Conservation (phyloP, 2,329 filamentous ascomycete species). For the Arthrobotrys musiformis region DNA sequence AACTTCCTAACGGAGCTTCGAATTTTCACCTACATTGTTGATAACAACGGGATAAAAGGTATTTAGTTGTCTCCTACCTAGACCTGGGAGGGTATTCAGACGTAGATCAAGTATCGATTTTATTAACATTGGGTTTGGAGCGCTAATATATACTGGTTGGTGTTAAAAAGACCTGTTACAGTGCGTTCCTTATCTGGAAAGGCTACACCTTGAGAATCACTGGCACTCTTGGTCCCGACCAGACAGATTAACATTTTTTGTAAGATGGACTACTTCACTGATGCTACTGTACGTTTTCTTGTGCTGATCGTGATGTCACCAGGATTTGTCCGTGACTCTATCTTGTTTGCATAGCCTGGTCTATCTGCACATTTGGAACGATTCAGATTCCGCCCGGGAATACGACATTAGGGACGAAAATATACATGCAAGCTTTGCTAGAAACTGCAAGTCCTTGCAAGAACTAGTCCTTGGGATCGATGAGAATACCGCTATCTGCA, state of each 20-base stretch:
- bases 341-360: neutral
- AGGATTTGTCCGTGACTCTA: constrained; percentile 17
- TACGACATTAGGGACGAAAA: constrained; percentile 9
- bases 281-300: neutral
- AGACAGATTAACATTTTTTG: neutral
- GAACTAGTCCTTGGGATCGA: neutral
- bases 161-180: neutral
- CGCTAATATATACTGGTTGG: neutral
- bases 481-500: neutral
- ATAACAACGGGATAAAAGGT: neutral
- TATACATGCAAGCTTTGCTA: constrained; percentile 9
- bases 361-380: neutral
- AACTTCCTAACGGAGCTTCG: neutral
- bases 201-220: constrained; percentile 5
- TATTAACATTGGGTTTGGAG: neutral
- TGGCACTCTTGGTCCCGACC: neutral
- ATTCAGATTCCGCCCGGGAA: constrained; percentile 4
- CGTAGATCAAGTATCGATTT: too few relatives aligned
- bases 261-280: neutral
- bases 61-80: neutral
- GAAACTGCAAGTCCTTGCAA: constrained; percentile 38
- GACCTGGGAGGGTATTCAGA: too few relatives aligned
- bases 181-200: neutral
- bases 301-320: neutral
- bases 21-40: neutral